Conservation (phyloP, 139 green algal species). For the Chlamydomonas sp. region DNA sequence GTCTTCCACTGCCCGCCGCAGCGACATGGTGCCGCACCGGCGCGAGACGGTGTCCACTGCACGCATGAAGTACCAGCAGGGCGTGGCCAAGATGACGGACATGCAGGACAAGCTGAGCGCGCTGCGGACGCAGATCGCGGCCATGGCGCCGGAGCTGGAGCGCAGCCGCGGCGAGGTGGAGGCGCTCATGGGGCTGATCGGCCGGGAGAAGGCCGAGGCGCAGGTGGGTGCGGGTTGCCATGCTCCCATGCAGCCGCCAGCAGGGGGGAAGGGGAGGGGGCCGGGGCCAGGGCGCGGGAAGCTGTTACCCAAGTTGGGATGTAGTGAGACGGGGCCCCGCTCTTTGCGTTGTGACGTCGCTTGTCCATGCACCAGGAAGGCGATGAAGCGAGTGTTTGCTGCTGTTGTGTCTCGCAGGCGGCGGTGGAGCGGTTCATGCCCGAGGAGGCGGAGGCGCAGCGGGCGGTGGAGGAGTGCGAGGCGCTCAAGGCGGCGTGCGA, state of each 20-base stretch:
- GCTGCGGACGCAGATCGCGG: slow-evolving; percentile 42
- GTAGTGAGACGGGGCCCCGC: too few relatives aligned
- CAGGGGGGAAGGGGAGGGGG: too few relatives aligned
- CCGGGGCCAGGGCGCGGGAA: too few relatives aligned
- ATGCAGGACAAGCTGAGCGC: slow-evolving; percentile 43
- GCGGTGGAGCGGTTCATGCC: slow-evolving; percentile 27
- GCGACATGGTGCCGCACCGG: slow-evolving; percentile 33
- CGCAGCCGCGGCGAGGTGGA: slow-evolving; percentile 26
- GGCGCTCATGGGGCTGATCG: slow-evolving; percentile 22
- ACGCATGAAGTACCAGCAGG: slow-evolving; percentile 44
- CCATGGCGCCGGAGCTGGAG: slow-evolving; percentile 36
- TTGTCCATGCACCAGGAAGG: too few relatives aligned
- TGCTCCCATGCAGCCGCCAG: too few relatives aligned
- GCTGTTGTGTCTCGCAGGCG: not conserved
- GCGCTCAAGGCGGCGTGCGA: slow-evolving; percentile 25
- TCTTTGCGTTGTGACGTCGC: too few relatives aligned
- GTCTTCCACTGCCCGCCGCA: not conserved
- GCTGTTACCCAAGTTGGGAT: too few relatives aligned
- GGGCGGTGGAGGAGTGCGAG: slow-evolving; percentile 37
- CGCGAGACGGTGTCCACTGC: slow-evolving; percentile 33
- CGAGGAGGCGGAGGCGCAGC: slow-evolving; percentile 1
- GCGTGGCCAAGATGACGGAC: slow-evolving; percentile 51
- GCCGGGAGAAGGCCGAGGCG: slow-evolving; percentile 26
- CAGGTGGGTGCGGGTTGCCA: too few relatives aligned
- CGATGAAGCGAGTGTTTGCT: too few relatives aligned